These are phyloP conservation scores for Penicillium maclennaniae DNA, from an alignment of 495 filamentous ascomycete genomes.

Conservation along the genomic window DNA sequence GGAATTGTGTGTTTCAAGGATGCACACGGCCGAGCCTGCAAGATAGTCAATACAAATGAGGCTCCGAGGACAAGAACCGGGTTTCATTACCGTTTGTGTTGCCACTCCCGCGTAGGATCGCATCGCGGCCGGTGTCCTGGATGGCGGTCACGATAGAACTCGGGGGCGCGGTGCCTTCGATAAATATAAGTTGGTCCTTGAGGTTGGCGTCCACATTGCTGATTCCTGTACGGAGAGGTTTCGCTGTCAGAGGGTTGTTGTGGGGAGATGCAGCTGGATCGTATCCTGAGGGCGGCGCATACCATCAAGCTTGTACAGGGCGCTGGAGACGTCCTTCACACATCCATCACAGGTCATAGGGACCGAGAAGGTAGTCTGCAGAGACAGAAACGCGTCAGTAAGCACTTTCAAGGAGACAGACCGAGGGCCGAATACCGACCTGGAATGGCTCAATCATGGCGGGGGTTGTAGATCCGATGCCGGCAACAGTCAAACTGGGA, in stretches of 20 bases:
- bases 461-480: conserved; percentile 18
- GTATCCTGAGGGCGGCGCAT: conserved; percentile 8
- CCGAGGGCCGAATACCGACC: conserved; percentile 29
- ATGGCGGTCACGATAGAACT: conserved; percentile 87
- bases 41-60: not conserved
- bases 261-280: not conserved
- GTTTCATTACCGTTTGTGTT: conserved; percentile 63
- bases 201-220: conserved; percentile 48
- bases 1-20: conserved; percentile 82
- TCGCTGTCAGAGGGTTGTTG: not conserved
- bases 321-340: conserved; percentile 74
- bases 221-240: conserved; percentile 32
- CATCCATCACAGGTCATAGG: conserved; percentile 87
- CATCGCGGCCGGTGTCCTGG: conserved; percentile 84
- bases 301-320: conserved; percentile 71
- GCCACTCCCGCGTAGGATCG: conserved; percentile 88
- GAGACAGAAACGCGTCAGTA: not conserved
- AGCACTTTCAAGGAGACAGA: not conserved
- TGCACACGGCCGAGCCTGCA: conserved; percentile 86
- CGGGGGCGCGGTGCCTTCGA: conserved; percentile 63
- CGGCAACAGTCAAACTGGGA: not conserved
- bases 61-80: not conserved
- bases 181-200: conserved; percentile 45
- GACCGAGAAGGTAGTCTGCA: conserved; percentile 87
- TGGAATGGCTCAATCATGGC: conserved; percentile 59